Evolutionary conservation across 352 stramenopile species (phyloP), one percentile per base, ranked within the genome.

Genomic region (Pythium biforme): DNA sequence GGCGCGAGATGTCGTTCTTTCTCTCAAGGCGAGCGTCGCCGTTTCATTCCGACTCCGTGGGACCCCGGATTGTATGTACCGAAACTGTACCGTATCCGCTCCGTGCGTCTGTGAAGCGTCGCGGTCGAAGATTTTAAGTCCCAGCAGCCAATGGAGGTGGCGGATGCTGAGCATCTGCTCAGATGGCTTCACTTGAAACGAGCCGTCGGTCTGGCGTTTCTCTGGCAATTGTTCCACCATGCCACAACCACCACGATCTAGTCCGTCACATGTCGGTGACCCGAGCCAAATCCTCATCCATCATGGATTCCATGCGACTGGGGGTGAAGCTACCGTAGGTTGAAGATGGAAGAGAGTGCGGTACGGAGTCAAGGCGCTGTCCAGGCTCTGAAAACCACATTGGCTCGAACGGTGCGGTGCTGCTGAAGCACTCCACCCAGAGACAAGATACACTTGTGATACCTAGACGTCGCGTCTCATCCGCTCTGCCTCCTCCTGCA

Each of bases 61-160:
- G 40, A 47, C 48, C 26, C 20, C 7, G 48, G 22, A 23, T 17
- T 19, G 23, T 47, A 62, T 34, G 56, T 64, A 55, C 39, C 45
- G 49, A 46, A 37, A 39, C 19, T 41, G 29, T 53, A 52, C 37
- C 39, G 40, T 53, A 58, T 25, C 33, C 4, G 4, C 26, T 27
- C 15, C 40, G 7, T 15, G n/a, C 37, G 37, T 43, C 40, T 46
- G 33, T 37, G 60, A 68, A 67, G 14, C 5, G 60, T 62, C 53
- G 45, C 45, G 10, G 34, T 15, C 27, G 29, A 22, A 41, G 34
- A 62, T 62, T 70, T 70, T 66, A 70, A 70, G 37, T 59, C 41
- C 45, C 50, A 22, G 0, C 14, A 56, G 51, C 64, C 64, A 70
- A 70, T 70, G 19, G 57, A 20, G 15, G 46, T 11, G 40, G 20